Evolutionary conservation across 2,329 filamentous ascomycete genomes (phyloP).

Genomic region (Dissoconium aciculare): DNA sequence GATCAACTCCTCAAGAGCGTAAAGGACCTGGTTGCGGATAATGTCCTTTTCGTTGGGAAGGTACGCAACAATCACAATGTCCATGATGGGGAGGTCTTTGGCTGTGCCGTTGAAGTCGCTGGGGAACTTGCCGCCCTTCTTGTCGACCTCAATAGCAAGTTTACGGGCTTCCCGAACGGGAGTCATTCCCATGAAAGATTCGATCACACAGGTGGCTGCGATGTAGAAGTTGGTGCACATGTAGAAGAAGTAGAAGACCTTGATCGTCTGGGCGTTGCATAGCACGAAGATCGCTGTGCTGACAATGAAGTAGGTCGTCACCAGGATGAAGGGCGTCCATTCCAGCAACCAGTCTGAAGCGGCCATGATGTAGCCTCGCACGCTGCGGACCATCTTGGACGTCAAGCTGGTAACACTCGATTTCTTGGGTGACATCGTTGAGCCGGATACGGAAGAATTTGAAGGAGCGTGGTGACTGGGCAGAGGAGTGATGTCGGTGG

Average conservation of each 20-base stretch:
- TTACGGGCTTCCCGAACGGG: conserved; percentile 18
- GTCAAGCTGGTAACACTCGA: conserved; percentile 2
- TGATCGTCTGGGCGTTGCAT: conserved; percentile 16
- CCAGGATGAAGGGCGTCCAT: conserved; percentile 19
- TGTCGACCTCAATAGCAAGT: conserved; percentile 18
- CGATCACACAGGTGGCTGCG: conserved; percentile 16
- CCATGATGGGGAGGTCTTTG: conserved; percentile 28
- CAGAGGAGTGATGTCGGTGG: too few relatives aligned
- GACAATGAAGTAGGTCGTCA: conserved; percentile 19
- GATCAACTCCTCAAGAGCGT: conserved; percentile 33
- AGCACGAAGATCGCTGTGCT: conserved; percentile 20
- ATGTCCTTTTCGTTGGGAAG: conserved; percentile 37
- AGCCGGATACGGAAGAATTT: not conserved
- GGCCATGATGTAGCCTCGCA: conserved; percentile 8
- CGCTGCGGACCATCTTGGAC: conserved; percentile 6
- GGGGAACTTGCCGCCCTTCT: conserved; percentile 12
- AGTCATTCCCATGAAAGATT: conserved; percentile 21
- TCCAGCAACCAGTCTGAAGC: conserved; percentile 20
- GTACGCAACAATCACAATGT: conserved; percentile 36
- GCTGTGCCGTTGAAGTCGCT: conserved; percentile 15
- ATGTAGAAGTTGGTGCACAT: conserved; percentile 23
- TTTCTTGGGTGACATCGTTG: not conserved
- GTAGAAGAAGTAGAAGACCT: conserved; percentile 23
- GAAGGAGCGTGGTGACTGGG: too few relatives aligned
- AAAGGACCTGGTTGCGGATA: conserved; percentile 33